Percentiles rank a stretch among this genome's conserved stretches.
Conservation (phyloP, 345 rosid species). For the Laguncularia racemosa region DNA sequence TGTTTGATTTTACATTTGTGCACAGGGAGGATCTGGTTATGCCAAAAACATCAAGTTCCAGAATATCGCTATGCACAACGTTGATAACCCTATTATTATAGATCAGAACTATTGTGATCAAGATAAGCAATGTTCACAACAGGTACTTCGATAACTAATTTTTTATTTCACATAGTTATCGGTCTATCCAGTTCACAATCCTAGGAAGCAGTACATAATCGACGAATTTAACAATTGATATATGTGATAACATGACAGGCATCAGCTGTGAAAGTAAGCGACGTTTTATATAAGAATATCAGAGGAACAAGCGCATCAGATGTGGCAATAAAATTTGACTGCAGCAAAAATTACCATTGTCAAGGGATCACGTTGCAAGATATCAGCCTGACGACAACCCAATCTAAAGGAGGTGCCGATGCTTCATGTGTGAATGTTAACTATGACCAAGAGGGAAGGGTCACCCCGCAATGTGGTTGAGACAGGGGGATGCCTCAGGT, state of each 20-base stretch:
- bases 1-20: not conserved
- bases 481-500: not conserved
- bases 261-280: conserved; percentile 70
- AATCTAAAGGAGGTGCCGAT: conserved; percentile 18
- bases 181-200: no score
- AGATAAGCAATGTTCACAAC: conserved; percentile 32
- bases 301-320: conserved; percentile 69
- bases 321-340: conserved; percentile 50
- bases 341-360: conserved; percentile 57
- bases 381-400: conserved; percentile 19
- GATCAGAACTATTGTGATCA: conserved; percentile 81
- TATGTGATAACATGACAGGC: conserved; percentile 19
- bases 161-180: no score
- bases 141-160: conserved; percentile 32
- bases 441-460: conserved; percentile 21
- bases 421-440: conserved; percentile 60
- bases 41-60: conserved; percentile 59
- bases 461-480: conserved; percentile 40
- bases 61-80: conserved; percentile 55
- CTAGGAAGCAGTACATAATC: no score
- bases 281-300: conserved; percentile 58
- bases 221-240: not conserved
- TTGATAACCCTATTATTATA: conserved; percentile 73
- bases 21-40: conserved; percentile 79
- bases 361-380: conserved; percentile 46